Evolutionary conservation across 176 grass and related monocot species (phyloP).

Genomic region (Oryza longistaminata): DNA sequence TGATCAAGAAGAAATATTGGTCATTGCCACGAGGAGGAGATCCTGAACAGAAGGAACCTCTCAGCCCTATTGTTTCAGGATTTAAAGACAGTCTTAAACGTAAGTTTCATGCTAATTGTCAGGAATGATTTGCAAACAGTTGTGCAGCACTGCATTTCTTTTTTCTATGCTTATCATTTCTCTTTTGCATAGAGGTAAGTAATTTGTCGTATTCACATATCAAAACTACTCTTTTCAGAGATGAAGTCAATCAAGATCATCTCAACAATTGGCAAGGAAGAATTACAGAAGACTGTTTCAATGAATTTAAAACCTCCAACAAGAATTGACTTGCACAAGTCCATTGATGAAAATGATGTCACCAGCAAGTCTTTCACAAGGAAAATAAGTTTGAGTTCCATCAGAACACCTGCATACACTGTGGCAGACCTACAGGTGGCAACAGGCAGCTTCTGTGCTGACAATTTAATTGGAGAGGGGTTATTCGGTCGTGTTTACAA

Average conservation of each 20-base stretch:
- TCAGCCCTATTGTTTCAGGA: conserved; percentile 64
- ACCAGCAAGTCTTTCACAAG: conserved; percentile 57
- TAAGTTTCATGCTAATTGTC: conserved; percentile 18
- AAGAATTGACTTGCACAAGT: conserved; percentile 74
- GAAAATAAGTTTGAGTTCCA: conserved; percentile 64
- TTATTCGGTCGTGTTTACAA: conserved; percentile 73
- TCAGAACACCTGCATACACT: conserved; percentile 70
- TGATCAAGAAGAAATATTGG: conserved; percentile 61
- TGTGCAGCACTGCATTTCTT: not conserved
- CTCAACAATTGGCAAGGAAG: conserved; percentile 50
- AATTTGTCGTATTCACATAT: not conserved
- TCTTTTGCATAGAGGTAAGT: not conserved
- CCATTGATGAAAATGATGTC: conserved; percentile 68
- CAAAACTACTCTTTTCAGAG: conserved; percentile 51
- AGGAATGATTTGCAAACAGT: conserved; percentile 4
- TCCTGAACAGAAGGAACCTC: conserved; percentile 67
- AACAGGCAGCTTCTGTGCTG: conserved; percentile 80
- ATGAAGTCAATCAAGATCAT: conserved; percentile 68
- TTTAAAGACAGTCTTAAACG: conserved; percentile 33
- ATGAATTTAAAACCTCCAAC: conserved; percentile 87
- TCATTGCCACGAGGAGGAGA: conserved; percentile 42
- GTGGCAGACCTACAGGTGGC: conserved; percentile 92
- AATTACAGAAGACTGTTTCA: conserved; percentile 59
- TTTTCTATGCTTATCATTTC: conserved; percentile 1
- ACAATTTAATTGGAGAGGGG: conserved; percentile 83